Evolutionary conservation across 2,329 filamentous ascomycete genomes (phyloP).

Genomic region (Arthrobotrys sinensis): DNA sequence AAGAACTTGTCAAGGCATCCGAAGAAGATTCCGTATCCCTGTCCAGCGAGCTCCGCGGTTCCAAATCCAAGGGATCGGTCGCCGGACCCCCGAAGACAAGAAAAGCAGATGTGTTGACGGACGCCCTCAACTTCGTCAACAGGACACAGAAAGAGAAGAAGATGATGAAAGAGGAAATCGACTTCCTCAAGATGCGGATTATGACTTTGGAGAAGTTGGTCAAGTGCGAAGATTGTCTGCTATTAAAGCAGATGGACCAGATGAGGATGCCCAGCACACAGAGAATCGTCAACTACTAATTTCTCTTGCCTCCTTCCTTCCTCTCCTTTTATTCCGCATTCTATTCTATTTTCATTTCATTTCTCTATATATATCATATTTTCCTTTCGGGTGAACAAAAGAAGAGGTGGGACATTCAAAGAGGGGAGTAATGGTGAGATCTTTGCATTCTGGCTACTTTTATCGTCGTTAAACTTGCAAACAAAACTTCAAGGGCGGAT

Average conservation of each 20-base stretch:
- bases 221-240: conserved; percentile 58
- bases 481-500: conserved; percentile 47
- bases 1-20: conserved; percentile 59
- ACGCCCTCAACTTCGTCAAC: conserved; percentile 61
- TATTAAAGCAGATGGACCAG: conserved; percentile 60
- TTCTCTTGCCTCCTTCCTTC: conserved; percentile 13
- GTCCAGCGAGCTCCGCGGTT: conserved; percentile 57
- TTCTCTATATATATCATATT: conserved; percentile 38
- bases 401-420: conserved; percentile 52
- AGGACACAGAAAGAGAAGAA: conserved; percentile 59
- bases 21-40: conserved; percentile 58
- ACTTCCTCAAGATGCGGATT: conserved; percentile 61
- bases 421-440: conserved; percentile 59
- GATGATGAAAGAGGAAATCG: conserved; percentile 60
- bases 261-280: conserved; percentile 60
- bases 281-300: conserved; percentile 55
- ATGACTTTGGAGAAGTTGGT: conserved; percentile 60
- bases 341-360: conserved; percentile 19
- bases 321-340: conserved; percentile 21
- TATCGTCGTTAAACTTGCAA: conserved; percentile 42
- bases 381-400: conserved; percentile 22
- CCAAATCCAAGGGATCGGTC: conserved; percentile 42
- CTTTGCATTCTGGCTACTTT: conserved; percentile 54
- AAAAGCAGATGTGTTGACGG: conserved; percentile 60
- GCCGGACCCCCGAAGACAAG: conserved; percentile 57